These are phyloP conservation scores for Aspergillus puulaauensis DNA, from an alignment of 2,329 filamentous ascomycete genomes.

Conservation along the genomic window DNA sequence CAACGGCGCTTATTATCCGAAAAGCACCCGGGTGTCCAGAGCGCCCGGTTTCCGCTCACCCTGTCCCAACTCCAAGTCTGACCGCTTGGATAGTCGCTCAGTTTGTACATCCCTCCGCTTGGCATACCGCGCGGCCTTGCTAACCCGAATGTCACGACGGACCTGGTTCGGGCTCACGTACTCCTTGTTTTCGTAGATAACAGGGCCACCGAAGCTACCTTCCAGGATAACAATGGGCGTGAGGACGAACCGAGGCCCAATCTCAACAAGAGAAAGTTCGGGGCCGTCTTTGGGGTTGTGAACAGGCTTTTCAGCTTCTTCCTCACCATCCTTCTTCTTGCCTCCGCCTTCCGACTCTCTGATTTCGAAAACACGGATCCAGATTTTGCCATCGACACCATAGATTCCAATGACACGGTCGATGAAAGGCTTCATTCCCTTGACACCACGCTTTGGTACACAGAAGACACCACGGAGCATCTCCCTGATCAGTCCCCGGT, in stretches of 20 bases:
- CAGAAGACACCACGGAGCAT: constrained; percentile 88
- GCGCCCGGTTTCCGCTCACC: constrained; percentile 63
- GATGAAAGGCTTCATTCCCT: constrained; percentile 92
- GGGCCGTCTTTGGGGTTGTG: constrained; percentile 55
- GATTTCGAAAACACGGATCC: constrained; percentile 94
- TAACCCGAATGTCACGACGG: constrained; percentile 72
- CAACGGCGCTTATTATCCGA: constrained; percentile 50
- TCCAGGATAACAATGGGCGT: constrained; percentile 95
- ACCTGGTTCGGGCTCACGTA: constrained; percentile 97
- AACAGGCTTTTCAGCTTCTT: constrained; percentile 39
- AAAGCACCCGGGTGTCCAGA: constrained; percentile 74
- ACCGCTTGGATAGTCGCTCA: constrained; percentile 72
- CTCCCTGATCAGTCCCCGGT: constrained; percentile 66
- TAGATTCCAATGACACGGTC: constrained; percentile 95
- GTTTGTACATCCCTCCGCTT: constrained; percentile 70
- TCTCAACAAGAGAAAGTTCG: constrained; percentile 82
- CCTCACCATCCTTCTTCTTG: constrained; percentile 45
- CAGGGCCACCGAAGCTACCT: constrained; percentile 89
- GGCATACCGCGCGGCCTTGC: constrained; percentile 76
- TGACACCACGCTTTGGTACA: constrained; percentile 76
- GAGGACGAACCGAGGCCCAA: constrained; percentile 87
- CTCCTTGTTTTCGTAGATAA: constrained; percentile 97
- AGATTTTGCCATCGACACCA: constrained; percentile 88
- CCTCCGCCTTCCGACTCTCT: constrained; percentile 71
- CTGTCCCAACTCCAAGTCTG: constrained; percentile 69